Conservation (phyloP, 768 basidiomycete genomes). For the Tephrocybe sp. region DNA sequence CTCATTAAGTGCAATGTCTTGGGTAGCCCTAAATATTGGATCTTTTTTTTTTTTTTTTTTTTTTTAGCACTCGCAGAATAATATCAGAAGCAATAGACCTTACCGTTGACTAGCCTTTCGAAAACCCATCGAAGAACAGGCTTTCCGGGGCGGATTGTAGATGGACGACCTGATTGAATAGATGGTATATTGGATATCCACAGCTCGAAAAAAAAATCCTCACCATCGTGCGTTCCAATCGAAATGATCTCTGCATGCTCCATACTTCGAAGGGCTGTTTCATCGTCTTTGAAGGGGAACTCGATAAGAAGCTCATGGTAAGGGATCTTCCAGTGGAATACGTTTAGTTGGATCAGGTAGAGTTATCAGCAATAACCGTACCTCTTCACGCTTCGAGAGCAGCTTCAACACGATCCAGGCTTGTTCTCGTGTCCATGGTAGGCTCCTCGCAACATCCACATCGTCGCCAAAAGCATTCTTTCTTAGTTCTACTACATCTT, state of each 20-base stretch:
- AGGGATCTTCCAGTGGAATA: slow-evolving; percentile 51
- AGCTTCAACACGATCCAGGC: slow-evolving; percentile 81
- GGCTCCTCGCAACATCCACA: slow-evolving; percentile 75
- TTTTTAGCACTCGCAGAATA: neutral
- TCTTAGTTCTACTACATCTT: slow-evolving; percentile 77
- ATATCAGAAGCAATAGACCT: slow-evolving; percentile 15
- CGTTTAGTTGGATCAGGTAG: neutral
- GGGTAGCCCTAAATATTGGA: slow-evolving; percentile 71
- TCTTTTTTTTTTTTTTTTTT: slow-evolving; percentile 45
- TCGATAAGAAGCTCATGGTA: slow-evolving; percentile 82
- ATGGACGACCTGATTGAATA: slow-evolving; percentile 63
- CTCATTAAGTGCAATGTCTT: slow-evolving; percentile 80
- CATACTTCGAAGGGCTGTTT: slow-evolving; percentile 74
- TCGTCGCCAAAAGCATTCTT: slow-evolving; percentile 96
- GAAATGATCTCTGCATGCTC: slow-evolving; percentile 88
- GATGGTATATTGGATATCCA: neutral
- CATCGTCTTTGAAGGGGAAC: slow-evolving; percentile 92
- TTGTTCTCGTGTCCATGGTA: slow-evolving; percentile 86
- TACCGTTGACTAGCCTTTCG: slow-evolving; percentile 75
- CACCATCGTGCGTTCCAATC: slow-evolving; percentile 75
- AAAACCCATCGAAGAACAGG: slow-evolving; percentile 89
- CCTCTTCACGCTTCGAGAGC: slow-evolving; percentile 66
- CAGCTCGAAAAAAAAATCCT: neutral
- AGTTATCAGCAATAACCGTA: slow-evolving; percentile 26
- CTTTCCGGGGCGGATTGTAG: slow-evolving; percentile 83